Percentiles rank a stretch among this genome's conserved stretches.
Conservation (phyloP, 2,329 filamentous ascomycete species). For the Trichophyton benhamiae region DNA sequence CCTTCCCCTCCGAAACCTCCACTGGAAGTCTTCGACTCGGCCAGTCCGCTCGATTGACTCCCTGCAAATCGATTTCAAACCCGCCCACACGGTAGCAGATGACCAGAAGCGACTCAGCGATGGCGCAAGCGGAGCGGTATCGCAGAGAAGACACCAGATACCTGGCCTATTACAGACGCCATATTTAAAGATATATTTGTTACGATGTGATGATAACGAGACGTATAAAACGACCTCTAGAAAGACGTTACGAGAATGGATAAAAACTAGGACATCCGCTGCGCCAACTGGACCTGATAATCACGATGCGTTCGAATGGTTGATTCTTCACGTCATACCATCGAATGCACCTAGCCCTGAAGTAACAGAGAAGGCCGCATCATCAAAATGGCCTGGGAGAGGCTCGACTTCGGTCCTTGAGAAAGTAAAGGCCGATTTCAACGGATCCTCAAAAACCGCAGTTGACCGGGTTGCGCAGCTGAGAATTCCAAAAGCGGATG, state of each 20-base stretch:
- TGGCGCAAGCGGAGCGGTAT: conserved; percentile 23
- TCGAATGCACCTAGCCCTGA: conserved; percentile 71
- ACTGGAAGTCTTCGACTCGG: conserved; percentile 91
- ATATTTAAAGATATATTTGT: conserved; percentile 78
- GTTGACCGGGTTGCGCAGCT: conserved; percentile 76
- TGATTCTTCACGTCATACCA: conserved; percentile 86
- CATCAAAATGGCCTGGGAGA: conserved; percentile 63
- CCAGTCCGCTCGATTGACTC: conserved; percentile 88
- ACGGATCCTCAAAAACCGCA: conserved; percentile 58
- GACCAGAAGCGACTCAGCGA: conserved; percentile 28
- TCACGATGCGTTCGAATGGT: conserved; percentile 92
- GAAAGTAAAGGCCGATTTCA: conserved; percentile 83
- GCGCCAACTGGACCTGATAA: conserved; percentile 62
- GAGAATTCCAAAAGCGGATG: conserved; percentile 48
- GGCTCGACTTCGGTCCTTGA: conserved; percentile 75
- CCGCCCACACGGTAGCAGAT: conserved; percentile 38
- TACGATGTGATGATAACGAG: conserved; percentile 92
- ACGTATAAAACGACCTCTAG: conserved; percentile 72
- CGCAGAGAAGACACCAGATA: conserved; percentile 75
- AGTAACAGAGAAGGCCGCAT: conserved; percentile 51
- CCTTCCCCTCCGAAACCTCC: conserved; percentile 77
- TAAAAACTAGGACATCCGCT: conserved; percentile 57
- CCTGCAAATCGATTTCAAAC: conserved; percentile 77
- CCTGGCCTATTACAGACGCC: conserved; percentile 84
- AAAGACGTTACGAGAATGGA: conserved; percentile 76